Evolutionary conservation across 352 stramenopile genomes (phyloP), one percentile per base, ranked within the genome.

Genomic region (Elongisporangium senticosum): DNA sequence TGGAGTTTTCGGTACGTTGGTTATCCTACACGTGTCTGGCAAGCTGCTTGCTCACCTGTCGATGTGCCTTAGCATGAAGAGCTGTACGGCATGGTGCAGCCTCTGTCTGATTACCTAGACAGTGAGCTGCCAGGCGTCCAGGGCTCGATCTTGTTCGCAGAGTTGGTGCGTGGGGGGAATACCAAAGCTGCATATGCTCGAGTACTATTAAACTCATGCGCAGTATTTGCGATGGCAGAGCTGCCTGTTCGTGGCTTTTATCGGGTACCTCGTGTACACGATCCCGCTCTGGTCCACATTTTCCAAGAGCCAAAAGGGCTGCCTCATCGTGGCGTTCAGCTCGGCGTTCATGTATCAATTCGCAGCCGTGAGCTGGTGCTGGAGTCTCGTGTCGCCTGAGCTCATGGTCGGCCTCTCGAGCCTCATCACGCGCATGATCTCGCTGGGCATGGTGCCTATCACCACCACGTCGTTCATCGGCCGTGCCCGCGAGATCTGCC

Each of bases 371-470:
- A 68, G 62, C 24, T 88, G 75, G 75, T 75, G 74, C 47, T 51
- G 75, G 10, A 65, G 63, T 7, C 37, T 57, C 4, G 56, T 89
- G 43, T 78, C 76, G 2, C 55, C 68, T 0, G 76, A 86, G 51
- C 53, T 77, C 22, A 81, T 85, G 61, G 51, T 89, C n/a, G 72
- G 72, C 0, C 62, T 86, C 17, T 89, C 79, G 3, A 86, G 79
- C 24, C 71, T 86, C 54, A 86, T 89, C 61, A 86, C 76, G 23
- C 56, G 76, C n/a, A 81, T 81, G 59, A 85, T 85, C 59, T 86
- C 78, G 43, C 65, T 88, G 28, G 78, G 78, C n/a, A 88, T 88
- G 75, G 70, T 88, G 55, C 78, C 75, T 10, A 82, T 88, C 64
- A 86, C 78, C n/a, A 86, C 78, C 33, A 83, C 72, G 7, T 86